A percentile compares a stretch with the other conserved stretches of the same genome.
phyloP scores from a whole-genome alignment of 371 early-diverging fungal genomes.

The Cladochytrium tenue region DNA sequence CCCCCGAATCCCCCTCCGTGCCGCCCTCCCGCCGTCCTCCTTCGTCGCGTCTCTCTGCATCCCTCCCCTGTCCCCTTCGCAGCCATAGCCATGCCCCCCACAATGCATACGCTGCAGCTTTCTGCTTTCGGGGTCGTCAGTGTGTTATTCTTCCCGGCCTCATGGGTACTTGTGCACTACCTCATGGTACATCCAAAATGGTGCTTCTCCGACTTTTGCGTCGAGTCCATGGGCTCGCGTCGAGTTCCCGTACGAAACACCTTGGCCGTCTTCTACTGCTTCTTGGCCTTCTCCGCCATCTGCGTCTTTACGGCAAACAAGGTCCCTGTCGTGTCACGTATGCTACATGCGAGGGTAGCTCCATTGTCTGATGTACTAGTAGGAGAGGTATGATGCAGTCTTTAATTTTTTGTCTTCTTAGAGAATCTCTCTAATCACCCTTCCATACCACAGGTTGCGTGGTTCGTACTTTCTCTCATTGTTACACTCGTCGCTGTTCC shows the following conservation, averaged over 20 bases:
- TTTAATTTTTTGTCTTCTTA: too few species aligned
- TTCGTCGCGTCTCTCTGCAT: too few species aligned
- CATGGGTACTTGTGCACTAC: slow-evolving; percentile 11
- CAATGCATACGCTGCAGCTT: neutral
- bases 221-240: neutral
- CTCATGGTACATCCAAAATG: slow-evolving; percentile 1
- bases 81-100: neutral
- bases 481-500: neutral
- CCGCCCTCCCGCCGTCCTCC: neutral
- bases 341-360: too few species aligned
- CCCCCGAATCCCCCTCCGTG: too few species aligned
- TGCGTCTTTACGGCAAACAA: too few species aligned
- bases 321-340: too few species aligned
- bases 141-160: neutral
- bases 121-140: neutral
- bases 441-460: too few species aligned
- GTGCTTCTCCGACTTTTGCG: slow-evolving; percentile 15
- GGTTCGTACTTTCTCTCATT: too few species aligned
- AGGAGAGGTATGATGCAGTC: too few species aligned
- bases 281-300: slow-evolving; percentile 14
- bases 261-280: slow-evolving; percentile 5
- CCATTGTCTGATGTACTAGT: too few species aligned
- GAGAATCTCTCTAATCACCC: too few species aligned
- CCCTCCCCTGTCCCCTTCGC: neutral
- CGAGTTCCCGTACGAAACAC: neutral